phyloP scores from a whole-genome alignment of 2,329 filamentous ascomycete species.

The Paecilomyces dactylethromorphus region DNA sequence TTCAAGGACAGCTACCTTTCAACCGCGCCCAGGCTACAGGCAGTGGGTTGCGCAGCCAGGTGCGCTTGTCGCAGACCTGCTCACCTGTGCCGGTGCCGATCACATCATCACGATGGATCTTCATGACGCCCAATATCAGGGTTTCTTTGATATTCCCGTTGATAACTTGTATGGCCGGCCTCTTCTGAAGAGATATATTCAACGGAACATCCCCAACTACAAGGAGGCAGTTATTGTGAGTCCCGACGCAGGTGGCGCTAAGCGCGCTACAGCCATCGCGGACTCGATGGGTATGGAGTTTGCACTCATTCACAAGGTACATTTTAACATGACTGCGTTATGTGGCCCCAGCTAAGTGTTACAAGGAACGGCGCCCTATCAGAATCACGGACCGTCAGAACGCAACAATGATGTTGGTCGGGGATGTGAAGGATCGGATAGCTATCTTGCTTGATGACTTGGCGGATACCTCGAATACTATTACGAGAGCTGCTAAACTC shows the following conservation, averaged over 20 bases:
- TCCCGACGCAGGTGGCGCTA: constrained; percentile 92
- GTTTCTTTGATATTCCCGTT: constrained; percentile 97
- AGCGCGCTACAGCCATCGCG: constrained; percentile 90
- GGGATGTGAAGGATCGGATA: constrained; percentile 71
- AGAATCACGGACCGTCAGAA: constrained; percentile 76
- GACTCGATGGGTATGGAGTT: constrained; percentile 92
- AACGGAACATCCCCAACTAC: constrained; percentile 76
- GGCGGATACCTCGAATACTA: constrained; percentile 93
- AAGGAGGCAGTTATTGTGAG: constrained; percentile 87
- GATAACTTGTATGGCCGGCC: constrained; percentile 80
- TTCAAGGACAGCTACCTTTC: constrained; percentile 56
- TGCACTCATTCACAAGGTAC: constrained; percentile 94
- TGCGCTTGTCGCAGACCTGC: constrained; percentile 84
- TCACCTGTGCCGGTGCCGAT: constrained; percentile 92
- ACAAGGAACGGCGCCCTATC: constrained; percentile 77
- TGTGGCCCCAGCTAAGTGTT: constrained; percentile 11
- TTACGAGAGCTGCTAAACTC: constrained; percentile 92
- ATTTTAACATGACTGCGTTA: constrained; percentile 1
- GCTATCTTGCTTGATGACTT: constrained; percentile 93
- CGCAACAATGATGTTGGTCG: constrained; percentile 89
- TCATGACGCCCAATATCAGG: constrained; percentile 93
- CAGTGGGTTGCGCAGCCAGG: constrained; percentile 98
- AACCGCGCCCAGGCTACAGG: constrained; percentile 88
- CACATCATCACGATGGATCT: constrained; percentile 98
- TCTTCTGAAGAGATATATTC: constrained; percentile 57